Conservation (phyloP, 345 rosid genomes). For the Brassica rapa region DNA sequence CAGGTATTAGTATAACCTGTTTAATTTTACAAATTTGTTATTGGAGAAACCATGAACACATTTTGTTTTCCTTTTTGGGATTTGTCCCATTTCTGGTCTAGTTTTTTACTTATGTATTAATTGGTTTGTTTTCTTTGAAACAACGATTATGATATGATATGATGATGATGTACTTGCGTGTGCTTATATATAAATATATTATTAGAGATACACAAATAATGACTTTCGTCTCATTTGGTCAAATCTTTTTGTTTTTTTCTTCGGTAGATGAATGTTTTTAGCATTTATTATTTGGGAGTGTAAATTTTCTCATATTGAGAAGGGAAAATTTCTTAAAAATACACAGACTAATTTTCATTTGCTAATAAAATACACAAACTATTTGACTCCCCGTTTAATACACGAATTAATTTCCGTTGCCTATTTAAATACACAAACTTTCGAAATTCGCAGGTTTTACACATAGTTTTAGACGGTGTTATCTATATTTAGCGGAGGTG, state of each 20-base stretch:
- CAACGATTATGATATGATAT: background rate
- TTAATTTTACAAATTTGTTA: conserved; percentile 13
- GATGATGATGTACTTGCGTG: conserved; percentile 29
- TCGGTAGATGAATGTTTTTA: background rate
- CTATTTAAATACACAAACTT: no score
- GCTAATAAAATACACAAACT: no score
- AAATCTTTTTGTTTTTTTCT: background rate
- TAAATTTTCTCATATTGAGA: no score
- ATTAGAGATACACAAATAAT: background rate
- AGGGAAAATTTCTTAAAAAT: no score
- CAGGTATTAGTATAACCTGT: conserved; percentile 50
- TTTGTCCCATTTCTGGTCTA: conserved; percentile 37
- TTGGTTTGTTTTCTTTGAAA: background rate
- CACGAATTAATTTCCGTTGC: no score
- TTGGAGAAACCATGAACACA: conserved; percentile 21
- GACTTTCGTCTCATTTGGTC: background rate
- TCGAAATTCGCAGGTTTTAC: no score
- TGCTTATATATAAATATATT: conserved; percentile 39
- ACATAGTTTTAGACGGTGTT: no score
- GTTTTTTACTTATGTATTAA: conserved; percentile 5
- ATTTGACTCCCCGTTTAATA: no score
- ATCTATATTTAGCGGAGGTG: no score
- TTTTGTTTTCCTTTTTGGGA: background rate
- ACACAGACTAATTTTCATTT: no score
- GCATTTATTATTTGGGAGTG: no score